A percentile compares a stretch with the other conserved stretches of the same genome.
Evolutionary conservation across 257 asterid genomes (phyloP).

Genomic region (Vinca minor): DNA sequence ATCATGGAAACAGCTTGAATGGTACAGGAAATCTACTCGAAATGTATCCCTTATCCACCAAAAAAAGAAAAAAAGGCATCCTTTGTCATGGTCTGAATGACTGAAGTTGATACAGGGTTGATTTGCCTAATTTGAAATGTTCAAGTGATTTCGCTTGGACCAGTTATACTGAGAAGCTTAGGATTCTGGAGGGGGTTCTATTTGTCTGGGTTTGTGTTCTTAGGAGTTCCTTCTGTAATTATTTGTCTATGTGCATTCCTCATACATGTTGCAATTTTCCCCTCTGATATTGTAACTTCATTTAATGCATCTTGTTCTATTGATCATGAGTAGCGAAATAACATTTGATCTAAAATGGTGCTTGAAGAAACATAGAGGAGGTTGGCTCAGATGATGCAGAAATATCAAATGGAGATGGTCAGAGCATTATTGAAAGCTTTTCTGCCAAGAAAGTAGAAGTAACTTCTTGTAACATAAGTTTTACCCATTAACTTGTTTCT

Average conservation of each 20-base stretch:
- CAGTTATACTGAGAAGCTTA: neutral
- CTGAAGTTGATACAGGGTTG: neutral
- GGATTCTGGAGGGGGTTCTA: neutral
- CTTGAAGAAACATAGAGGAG: constrained; percentile 76
- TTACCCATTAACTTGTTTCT: neutral
- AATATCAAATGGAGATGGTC: constrained; percentile 36
- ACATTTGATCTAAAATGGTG: neutral
- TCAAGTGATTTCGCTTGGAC: neutral
- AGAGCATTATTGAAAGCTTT: constrained; percentile 37
- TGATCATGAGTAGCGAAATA: constrained; percentile 8
- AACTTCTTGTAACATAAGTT: constrained; percentile 16
- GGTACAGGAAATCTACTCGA: neutral
- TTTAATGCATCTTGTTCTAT: neutral
- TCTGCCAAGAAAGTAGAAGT: constrained; percentile 51
- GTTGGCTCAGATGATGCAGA: constrained; percentile 49
- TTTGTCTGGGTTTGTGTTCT: neutral
- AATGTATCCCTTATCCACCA: no score
- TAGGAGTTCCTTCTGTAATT: neutral
- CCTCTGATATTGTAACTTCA: neutral
- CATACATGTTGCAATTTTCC: neutral
- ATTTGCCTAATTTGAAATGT: neutral
- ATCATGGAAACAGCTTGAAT: neutral
- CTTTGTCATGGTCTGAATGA: neutral
- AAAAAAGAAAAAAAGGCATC: no score
- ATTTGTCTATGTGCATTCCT: neutral